Evolutionary conservation across 495 filamentous ascomycete species (phyloP), one percentile per base, ranked within the genome.

Genomic region (Podospora pseudocomata): DNA sequence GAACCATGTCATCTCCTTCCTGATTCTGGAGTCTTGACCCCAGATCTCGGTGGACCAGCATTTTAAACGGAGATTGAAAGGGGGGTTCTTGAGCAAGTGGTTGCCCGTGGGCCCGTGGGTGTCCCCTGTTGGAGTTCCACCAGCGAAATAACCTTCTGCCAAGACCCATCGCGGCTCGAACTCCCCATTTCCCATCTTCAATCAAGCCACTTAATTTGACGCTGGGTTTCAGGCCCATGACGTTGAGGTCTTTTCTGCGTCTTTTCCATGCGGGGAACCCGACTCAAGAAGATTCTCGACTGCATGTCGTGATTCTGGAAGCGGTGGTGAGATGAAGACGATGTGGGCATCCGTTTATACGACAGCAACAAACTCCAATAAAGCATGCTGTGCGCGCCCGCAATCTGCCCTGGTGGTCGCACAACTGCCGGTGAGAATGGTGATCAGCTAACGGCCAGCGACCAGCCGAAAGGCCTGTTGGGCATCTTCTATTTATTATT

Each of bases 111-210:
- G 20, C 30, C 68, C 65, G 32, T 70, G 68, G 27, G 6, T 49
- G 39, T 11, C 39, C 39, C 39, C 39, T 49, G 39, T 20, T 68
- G 13, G 28, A 65, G 32, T 67, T 64, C 57, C 62, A 67, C 60
- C 30, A 23, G 39, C 64, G 63, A 71, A 68, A 71, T 68, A 71
- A 67, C 63, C 57, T 67, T 67, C 26, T 65, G 69, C 69, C 65
- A 67, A 71, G 69, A 27, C 28, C 16, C 16, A 61, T 32, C 59
- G 7, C 27, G 28, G 16, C 26, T 27, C 18, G 19, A 18, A 32
- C 23, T 23, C 23, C 23, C 23, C 23, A 23, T 23, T 32, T 61
- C 27, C 26, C 27, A 58, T 39, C 55, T 34, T 23, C 27, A 20
- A 26, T 23, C 30, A 44, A 39, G 28, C 59, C 57, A 60, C 65